Evolutionary conservation across 805 yeast species (phyloP), one percentile per base, ranked within the genome.

Genomic region (Wickerhamiella azyma): DNA sequence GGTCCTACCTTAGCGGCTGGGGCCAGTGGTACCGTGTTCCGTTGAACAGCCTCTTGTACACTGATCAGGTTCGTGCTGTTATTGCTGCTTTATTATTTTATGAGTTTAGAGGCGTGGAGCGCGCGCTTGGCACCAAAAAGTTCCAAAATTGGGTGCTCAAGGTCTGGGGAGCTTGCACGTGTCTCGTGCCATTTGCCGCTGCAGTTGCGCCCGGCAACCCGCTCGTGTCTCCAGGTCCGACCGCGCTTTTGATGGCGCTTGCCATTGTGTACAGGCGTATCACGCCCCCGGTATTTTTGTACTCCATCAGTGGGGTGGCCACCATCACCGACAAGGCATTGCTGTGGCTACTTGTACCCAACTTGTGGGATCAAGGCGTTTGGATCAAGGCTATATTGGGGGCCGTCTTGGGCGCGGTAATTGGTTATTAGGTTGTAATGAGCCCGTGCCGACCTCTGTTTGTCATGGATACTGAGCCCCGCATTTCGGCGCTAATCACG

Each of bases 81-180:
- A 24, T 48, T 11, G 48, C 46, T 18, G 45, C 46, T 7, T 16
- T 37, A 6, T 26, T 48, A 16, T 9, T 45, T 26, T 48, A 48
- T 28, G 50, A 48, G 26, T 30, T 30, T 30, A 42, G 50, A 3
- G 46, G 33, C 17, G 46, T 45, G 24, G 50, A 48, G 37, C 36
- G 50, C n/a, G 18, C 29, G 18, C 32, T 44, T 11, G 50, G 50
- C 19, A 16, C 45, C 19, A n/a, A n/a, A 1, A 36, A 41, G 45
- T 41, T 16, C 40, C 17, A 24, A 5, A 11, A 33, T 17, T 14
- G 37, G 19, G 48, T 35, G 14, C 35, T 26, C 3, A 26, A 37
- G 14, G 9, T 35, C 11, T 18, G 26, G 26, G 33, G 26, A 1
- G 39, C 32, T 3, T 7, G 37, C 8, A 16, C 35, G 4, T 14